These are phyloP conservation scores for Canna indica DNA, from an alignment of 176 grass and related monocot species.

Conservation along the genomic window DNA sequence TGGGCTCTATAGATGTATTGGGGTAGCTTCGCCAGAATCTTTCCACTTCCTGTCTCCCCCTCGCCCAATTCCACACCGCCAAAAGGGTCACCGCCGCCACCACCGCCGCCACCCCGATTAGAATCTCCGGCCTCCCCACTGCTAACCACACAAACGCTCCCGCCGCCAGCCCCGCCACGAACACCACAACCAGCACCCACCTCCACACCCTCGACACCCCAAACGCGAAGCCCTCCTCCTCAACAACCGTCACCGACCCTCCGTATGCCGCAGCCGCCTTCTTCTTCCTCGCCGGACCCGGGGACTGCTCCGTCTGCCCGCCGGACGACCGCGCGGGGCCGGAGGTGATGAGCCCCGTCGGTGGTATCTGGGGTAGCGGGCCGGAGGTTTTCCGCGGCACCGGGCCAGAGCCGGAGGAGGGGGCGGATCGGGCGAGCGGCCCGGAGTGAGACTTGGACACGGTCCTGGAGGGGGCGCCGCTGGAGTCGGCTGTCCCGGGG, in stretches of 20 bases:
- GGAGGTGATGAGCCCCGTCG: constrained; percentile 58
- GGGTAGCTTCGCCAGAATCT: constrained; percentile 49
- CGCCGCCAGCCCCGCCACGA: constrained; percentile 39
- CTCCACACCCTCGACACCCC: constrained; percentile 52
- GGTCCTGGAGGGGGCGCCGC: constrained; percentile 13
- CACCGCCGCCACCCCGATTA: constrained; percentile 31
- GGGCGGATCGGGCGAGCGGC: constrained; percentile 27
- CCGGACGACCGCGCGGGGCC: constrained; percentile 36
- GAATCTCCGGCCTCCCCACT: constrained; percentile 32
- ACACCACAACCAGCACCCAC: constrained; percentile 37
- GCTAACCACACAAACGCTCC: constrained; percentile 43
- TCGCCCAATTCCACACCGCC: constrained; percentile 44
- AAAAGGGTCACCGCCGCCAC: constrained; percentile 19
- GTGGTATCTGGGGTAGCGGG: constrained; percentile 51
- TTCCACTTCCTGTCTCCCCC: constrained; percentile 41
- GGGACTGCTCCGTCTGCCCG: constrained; percentile 10
- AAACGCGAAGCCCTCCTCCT: constrained; percentile 18
- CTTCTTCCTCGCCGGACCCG: not conserved
- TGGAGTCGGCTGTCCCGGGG: constrained; percentile 1
- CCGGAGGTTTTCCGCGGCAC: constrained; percentile 32
- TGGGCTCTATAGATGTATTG: constrained; percentile 45
- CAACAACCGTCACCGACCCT: constrained; percentile 2
- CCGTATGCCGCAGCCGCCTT: constrained; percentile 2
- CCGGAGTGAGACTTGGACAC: constrained; percentile 31
- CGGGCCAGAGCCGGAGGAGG: constrained; percentile 31